Evolutionary conservation across 345 rosid species (phyloP).

Genomic region (Dipteronia sinensis): DNA sequence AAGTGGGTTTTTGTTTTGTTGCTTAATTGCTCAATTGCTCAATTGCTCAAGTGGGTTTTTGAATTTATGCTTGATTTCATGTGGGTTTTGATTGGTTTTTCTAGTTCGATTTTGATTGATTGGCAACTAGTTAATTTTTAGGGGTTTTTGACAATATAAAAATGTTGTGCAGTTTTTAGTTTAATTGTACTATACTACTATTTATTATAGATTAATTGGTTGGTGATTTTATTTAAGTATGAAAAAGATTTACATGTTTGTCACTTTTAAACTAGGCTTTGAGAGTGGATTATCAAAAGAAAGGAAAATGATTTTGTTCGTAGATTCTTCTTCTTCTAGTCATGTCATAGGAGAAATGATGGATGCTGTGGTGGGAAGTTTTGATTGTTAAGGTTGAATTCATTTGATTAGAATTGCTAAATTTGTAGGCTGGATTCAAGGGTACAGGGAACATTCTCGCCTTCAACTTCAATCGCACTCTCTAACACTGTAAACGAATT

Average conservation of each 20-base stretch:
- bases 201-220: not conserved
- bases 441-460: not conserved
- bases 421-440: not conserved
- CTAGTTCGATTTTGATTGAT: not conserved
- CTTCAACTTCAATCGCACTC: not conserved
- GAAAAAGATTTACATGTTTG: not conserved
- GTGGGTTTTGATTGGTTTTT: not conserved
- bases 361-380: not conserved
- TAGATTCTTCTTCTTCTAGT: not conserved
- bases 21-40: not conserved
- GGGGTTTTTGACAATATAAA: not conserved
- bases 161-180: not conserved
- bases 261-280: not conserved
- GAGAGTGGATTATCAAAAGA: too few species aligned
- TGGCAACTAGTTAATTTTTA: not conserved
- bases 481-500: not conserved
- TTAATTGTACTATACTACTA: not conserved
- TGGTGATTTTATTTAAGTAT: not conserved
- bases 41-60: too few species aligned
- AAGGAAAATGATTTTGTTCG: not conserved
- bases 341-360: not conserved
- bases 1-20: constrained; percentile 43
- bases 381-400: not conserved
- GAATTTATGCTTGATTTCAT: not conserved
- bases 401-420: not conserved